Evolutionary conservation across 73 alveolate genomes (phyloP).

Genomic region (Tetrahymena thermophila): DNA sequence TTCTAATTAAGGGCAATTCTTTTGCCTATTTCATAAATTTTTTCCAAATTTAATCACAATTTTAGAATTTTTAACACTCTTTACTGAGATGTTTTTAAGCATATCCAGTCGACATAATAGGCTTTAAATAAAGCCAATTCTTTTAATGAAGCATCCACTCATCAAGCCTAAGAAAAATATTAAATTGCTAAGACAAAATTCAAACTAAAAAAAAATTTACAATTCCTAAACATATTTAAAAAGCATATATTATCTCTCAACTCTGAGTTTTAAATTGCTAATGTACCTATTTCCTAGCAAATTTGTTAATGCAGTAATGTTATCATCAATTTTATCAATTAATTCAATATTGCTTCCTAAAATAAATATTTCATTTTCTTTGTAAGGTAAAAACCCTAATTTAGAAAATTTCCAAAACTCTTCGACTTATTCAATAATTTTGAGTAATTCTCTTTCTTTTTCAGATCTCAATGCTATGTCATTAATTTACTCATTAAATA

Average conservation of each 20-base stretch:
- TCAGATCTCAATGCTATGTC: constrained; percentile 46
- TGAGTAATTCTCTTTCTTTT: constrained; percentile 38
- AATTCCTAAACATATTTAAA: constrained; percentile 32
- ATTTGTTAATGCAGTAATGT: constrained; percentile 30
- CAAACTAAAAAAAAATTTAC: background rate
- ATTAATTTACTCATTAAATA: constrained; percentile 28
- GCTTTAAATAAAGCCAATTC: constrained; percentile 71
- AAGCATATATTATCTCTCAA: constrained; percentile 19
- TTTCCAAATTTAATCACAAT: constrained; percentile 73
- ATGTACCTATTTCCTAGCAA: constrained; percentile 38
- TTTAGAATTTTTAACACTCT: constrained; percentile 63
- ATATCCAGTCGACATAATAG: constrained; percentile 78
- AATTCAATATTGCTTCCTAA: constrained; percentile 36
- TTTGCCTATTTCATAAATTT: constrained; percentile 64
- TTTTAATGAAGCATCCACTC: constrained; percentile 62
- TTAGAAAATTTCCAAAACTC: constrained; percentile 28
- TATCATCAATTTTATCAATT: constrained; percentile 44
- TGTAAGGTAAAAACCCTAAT: constrained; percentile 24
- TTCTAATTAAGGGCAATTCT: constrained; percentile 42
- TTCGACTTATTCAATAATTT: constrained; percentile 39
- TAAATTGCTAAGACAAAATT: background rate
- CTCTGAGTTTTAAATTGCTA: constrained; percentile 26
- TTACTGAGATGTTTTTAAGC: constrained; percentile 75
- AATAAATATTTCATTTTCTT: constrained; percentile 18
- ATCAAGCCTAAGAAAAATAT: constrained; percentile 10